Evolutionary conservation across 2,329 filamentous ascomycete genomes (phyloP).

Genomic region (Clarireedia hainanense): DNA sequence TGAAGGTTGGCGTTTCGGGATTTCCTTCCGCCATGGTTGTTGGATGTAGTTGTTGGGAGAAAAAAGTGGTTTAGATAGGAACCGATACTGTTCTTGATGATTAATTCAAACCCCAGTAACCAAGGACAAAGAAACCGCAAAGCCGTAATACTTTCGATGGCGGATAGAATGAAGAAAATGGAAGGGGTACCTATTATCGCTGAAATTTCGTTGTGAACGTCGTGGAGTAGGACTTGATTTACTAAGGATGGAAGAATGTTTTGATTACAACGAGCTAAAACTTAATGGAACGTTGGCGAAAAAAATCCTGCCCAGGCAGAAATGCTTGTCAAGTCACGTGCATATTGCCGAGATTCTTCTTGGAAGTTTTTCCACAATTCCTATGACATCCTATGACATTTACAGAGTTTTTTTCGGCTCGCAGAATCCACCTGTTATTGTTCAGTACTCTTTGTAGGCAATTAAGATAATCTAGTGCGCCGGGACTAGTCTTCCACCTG

Average conservation of each 20-base stretch:
- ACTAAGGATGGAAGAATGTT: constrained; percentile 25
- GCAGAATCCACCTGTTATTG: no score
- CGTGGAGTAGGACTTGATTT: constrained; percentile 27
- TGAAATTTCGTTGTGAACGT: constrained; percentile 25
- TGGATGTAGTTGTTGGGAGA: constrained; percentile 16
- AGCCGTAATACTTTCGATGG: neutral
- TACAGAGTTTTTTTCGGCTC: no score
- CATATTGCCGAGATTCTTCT: no score
- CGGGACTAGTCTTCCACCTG: no score
- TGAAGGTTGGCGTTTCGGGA: constrained; percentile 73
- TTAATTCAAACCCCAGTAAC: constrained; percentile 1
- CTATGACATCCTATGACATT: no score
- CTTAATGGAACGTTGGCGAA: constrained; percentile 9
- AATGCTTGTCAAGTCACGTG: neutral
- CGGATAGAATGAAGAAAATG: neutral
- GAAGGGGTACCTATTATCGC: constrained; percentile 22
- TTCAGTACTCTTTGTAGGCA: no score
- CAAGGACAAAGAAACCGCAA: neutral
- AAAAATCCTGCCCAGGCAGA: neutral
- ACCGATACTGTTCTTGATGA: neutral
- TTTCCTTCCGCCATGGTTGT: constrained; percentile 55
- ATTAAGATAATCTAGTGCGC: no score
- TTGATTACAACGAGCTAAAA: constrained; percentile 20
- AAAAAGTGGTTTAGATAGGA: constrained; percentile 21
- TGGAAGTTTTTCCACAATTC: no score